Conservation (phyloP, 1,284 basidiomycete genomes). For the Inonotus hispidus region DNA sequence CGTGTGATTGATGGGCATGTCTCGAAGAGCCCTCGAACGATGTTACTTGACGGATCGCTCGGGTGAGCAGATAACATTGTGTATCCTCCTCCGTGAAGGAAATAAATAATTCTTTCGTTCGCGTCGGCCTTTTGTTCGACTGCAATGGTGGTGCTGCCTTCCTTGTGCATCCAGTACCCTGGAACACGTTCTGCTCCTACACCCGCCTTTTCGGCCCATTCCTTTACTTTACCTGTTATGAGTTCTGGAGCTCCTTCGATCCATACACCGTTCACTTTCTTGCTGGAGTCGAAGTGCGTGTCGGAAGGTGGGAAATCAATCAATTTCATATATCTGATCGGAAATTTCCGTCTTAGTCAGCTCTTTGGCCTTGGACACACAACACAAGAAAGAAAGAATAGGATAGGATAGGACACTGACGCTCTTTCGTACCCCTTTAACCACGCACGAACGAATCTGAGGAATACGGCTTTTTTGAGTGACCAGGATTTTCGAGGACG, state of each 20-base stretch:
- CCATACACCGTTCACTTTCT: slow-evolving; percentile 29
- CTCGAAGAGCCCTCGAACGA: slow-evolving; percentile 21
- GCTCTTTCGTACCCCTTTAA: neutral
- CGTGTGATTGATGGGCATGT: slow-evolving; percentile 26
- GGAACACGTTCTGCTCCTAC: slow-evolving; percentile 42
- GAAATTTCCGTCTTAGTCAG: neutral
- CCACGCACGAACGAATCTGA: neutral
- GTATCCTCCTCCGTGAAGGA: slow-evolving; percentile 48
- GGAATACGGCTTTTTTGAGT: neutral
- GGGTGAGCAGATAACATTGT: slow-evolving; percentile 40
- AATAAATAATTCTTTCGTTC: slow-evolving; percentile 47
- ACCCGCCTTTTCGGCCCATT: slow-evolving; percentile 36
- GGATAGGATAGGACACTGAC: neutral
- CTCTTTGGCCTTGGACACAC: no score
- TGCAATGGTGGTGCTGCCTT: slow-evolving; percentile 29
- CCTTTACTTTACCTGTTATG: slow-evolving; percentile 42
- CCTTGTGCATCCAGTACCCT: slow-evolving; percentile 52
- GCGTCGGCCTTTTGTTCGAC: slow-evolving; percentile 34
- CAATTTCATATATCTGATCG: neutral
- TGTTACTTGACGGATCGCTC: slow-evolving; percentile 28
- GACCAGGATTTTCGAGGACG: slow-evolving; percentile 7
- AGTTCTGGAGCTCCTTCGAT: slow-evolving; percentile 51
- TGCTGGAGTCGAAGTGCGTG: neutral
- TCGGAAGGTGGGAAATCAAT: neutral
- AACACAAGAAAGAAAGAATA: neutral